phyloP scores from a whole-genome alignment of 2,329 filamentous ascomycete species.

The Verticillium nonalfalfae region DNA sequence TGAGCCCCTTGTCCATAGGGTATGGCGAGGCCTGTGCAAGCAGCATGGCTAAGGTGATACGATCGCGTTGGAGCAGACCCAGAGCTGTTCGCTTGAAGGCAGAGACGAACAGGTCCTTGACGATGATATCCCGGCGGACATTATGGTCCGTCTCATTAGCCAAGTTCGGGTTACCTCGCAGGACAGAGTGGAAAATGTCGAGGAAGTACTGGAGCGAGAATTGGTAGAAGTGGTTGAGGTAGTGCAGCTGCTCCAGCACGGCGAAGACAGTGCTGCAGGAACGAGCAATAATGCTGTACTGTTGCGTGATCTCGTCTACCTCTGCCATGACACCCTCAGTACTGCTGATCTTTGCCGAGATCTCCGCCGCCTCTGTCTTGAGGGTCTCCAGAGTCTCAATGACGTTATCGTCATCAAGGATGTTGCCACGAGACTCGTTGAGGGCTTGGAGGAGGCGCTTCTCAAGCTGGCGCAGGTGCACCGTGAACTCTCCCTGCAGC shows the following conservation, averaged over 20 bases:
- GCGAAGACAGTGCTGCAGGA: constrained; percentile 98
- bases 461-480: constrained; percentile 93
- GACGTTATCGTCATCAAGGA: constrained; percentile 95
- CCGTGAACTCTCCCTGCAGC: constrained; percentile 96
- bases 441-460: constrained; percentile 89
- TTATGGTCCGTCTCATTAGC: constrained; percentile 68
- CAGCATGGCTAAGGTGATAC: constrained; percentile 89
- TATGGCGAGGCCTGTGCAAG: constrained; percentile 94
- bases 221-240: constrained; percentile 98
- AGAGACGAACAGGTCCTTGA: constrained; percentile 85
- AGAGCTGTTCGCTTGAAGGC: constrained; percentile 92
- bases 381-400: constrained; percentile 96
- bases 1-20: constrained; percentile 83
- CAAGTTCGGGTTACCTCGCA: constrained; percentile 72
- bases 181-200: constrained; percentile 91
- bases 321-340: constrained; percentile 98
- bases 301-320: constrained; percentile 89
- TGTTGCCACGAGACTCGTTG: constrained; percentile 96
- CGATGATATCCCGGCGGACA: constrained; percentile 78
- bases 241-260: constrained; percentile 92
- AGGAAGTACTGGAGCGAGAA: constrained; percentile 98
- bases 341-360: constrained; percentile 91
- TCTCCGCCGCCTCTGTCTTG: constrained; percentile 95
- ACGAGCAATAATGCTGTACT: constrained; percentile 88
- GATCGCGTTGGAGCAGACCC: constrained; percentile 86